Conservation (phyloP, 257 asterid species). For the Coffea eugenioides region DNA sequence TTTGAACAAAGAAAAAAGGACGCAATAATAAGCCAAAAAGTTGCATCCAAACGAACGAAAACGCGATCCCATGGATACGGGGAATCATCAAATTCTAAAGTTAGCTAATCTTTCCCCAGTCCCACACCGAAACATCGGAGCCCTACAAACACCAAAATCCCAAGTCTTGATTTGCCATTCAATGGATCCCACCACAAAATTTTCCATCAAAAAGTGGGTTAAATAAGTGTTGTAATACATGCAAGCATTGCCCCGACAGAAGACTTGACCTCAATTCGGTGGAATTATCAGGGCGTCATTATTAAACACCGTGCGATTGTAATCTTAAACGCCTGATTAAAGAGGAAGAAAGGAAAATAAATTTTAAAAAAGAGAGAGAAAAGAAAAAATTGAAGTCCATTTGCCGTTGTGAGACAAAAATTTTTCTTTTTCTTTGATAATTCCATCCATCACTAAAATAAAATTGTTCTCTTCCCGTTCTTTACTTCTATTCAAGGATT, state of each 20-base stretch:
- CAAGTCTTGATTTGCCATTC: neutral
- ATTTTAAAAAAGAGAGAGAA: too few species aligned
- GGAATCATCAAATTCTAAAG: neutral
- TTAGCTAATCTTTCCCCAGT: too few species aligned
- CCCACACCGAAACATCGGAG: neutral
- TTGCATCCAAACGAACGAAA: neutral
- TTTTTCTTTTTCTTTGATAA: neutral
- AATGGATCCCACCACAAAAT: neutral
- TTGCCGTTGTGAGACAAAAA: neutral
- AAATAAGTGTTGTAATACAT: neutral
- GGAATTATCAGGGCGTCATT: neutral
- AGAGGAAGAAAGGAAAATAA: neutral
- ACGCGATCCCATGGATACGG: neutral
- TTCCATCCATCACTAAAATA: constrained; percentile 8
- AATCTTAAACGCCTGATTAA: neutral
- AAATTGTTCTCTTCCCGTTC: neutral
- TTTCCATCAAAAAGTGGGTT: neutral
- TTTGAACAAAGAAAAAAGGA: too few species aligned
- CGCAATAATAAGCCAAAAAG: neutral
- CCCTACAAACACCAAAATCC: neutral
- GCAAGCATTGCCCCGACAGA: neutral
- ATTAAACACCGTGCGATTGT: neutral
- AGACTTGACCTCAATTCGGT: too few species aligned
- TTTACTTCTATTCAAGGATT: constrained; percentile 1
- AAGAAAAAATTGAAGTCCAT: neutral